A percentile compares a stretch with the other conserved stretches of the same genome.
Conservation (phyloP, 768 basidiomycete genomes). For the Kwoniella heveanensis region DNA sequence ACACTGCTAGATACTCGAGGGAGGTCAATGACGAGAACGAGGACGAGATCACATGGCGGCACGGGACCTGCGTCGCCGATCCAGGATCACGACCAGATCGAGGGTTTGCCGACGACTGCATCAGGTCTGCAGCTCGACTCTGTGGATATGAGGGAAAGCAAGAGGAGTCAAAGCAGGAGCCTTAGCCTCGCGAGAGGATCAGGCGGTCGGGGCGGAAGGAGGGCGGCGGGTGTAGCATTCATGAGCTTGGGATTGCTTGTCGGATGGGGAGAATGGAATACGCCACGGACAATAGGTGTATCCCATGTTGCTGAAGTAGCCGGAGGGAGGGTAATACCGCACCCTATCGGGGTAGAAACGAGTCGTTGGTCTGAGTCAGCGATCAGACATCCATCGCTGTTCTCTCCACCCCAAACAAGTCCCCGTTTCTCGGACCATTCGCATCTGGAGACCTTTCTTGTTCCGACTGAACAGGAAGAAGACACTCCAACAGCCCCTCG, state of each 20-base stretch:
- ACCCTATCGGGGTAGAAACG: background rate
- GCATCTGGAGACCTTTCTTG: background rate
- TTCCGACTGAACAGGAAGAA: background rate
- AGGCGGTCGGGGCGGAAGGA: slow-evolving; percentile 63
- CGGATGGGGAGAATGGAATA: slow-evolving; percentile 61
- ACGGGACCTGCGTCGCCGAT: background rate
- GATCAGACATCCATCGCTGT: slow-evolving; percentile 5
- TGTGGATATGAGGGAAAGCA: slow-evolving; percentile 29
- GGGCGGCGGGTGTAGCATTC: slow-evolving; percentile 78
- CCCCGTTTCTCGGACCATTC: too few relatives aligned
- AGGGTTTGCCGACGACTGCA: slow-evolving; percentile 30
- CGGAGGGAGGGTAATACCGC: background rate
- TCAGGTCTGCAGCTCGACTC: slow-evolving; percentile 2
- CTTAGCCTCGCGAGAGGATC: slow-evolving; percentile 44
- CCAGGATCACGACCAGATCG: slow-evolving; percentile 14
- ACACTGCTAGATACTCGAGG: slow-evolving; percentile 26
- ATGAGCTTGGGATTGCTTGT: slow-evolving; percentile 76
- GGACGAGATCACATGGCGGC: slow-evolving; percentile 2
- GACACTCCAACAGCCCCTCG: background rate
- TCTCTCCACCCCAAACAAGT: slow-evolving; percentile 8
- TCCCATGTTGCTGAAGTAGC: background rate
- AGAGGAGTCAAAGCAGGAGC: slow-evolving; percentile 45
- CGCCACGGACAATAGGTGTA: background rate
- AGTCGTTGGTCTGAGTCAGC: background rate
- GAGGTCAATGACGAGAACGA: slow-evolving; percentile 23